These are phyloP conservation scores for Echinosophora koreensis DNA, from an alignment of 306 rosid genomes.

Conservation along the genomic window DNA sequence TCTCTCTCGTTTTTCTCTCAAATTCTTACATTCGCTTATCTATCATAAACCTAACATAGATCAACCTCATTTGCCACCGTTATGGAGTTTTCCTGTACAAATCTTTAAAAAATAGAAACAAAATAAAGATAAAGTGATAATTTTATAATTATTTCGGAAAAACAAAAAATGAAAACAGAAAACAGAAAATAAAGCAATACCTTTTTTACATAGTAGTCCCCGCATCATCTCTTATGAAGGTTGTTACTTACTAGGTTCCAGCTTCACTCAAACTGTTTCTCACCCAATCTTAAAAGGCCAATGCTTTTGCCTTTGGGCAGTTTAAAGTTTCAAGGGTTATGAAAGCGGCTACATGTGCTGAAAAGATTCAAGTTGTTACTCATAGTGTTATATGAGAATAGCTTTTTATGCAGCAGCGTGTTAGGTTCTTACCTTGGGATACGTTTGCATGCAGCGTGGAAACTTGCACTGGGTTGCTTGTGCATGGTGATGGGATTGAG, in stretches of 20 bases:
- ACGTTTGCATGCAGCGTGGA: conserved; percentile 75
- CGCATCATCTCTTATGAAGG: conserved; percentile 53
- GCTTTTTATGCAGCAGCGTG: conserved; percentile 48
- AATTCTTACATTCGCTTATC: no score
- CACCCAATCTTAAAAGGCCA: conserved; percentile 61
- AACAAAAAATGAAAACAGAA: no score
- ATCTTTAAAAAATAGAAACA: no score
- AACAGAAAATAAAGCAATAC: no score
- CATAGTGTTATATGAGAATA: conserved; percentile 55
- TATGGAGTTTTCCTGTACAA: no score
- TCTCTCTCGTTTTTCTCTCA: no score
- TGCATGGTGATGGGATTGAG: conserved; percentile 82
- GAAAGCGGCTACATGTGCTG: conserved; percentile 71
- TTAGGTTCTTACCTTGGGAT: conserved; percentile 77
- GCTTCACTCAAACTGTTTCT: conserved; percentile 63
- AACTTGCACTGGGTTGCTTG: conserved; percentile 72
- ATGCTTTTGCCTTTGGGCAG: conserved; percentile 54
- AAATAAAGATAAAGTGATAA: no score
- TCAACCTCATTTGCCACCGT: no score
- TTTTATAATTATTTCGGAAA: no score
- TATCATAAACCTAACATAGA: no score
- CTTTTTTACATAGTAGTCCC: no score
- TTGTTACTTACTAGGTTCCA: conserved; percentile 62
- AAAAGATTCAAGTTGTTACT: conserved; percentile 66
- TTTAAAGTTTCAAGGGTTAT: conserved; percentile 64